Percentiles rank a stretch among this genome's conserved stretches.
Evolutionary conservation across 371 early-diverging fungal species (phyloP).

Genomic region (Actinomucor elegans): DNA sequence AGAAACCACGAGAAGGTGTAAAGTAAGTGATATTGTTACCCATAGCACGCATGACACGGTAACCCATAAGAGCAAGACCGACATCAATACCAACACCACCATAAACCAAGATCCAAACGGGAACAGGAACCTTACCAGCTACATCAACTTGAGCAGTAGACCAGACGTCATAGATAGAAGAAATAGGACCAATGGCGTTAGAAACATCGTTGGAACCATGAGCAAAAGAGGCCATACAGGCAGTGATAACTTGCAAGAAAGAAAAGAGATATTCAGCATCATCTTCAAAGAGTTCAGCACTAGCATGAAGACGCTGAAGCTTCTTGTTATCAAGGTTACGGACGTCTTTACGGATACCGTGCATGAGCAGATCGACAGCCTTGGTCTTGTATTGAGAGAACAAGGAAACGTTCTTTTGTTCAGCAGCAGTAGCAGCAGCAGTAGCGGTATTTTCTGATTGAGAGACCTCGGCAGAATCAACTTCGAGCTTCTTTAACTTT

Average conservation of each 20-base stretch:
- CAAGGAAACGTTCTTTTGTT: background rate
- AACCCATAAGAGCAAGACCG: slow-evolving; percentile 74
- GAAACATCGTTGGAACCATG: slow-evolving; percentile 92
- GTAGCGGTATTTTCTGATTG: background rate
- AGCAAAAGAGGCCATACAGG: slow-evolving; percentile 82
- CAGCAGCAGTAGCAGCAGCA: background rate
- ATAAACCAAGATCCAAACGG: slow-evolving; percentile 77
- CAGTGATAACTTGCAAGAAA: slow-evolving; percentile 82
- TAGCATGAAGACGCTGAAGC: slow-evolving; percentile 55
- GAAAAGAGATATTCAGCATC: slow-evolving; percentile 84
- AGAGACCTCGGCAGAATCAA: background rate
- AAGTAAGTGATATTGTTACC: slow-evolving; percentile 86
- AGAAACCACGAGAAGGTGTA: slow-evolving; percentile 84
- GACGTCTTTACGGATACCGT: slow-evolving; percentile 65
- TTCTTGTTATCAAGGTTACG: slow-evolving; percentile 47
- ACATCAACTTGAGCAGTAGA: slow-evolving; percentile 49
- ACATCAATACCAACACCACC: slow-evolving; percentile 81
- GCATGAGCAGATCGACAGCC: slow-evolving; percentile 8
- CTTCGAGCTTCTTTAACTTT: background rate
- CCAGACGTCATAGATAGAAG: slow-evolving; percentile 71
- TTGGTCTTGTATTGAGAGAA: slow-evolving; percentile 12
- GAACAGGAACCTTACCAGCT: slow-evolving; percentile 58
- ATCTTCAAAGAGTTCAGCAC: slow-evolving; percentile 68
- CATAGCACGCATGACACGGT: slow-evolving; percentile 71
- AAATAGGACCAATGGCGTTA: slow-evolving; percentile 83